Evolutionary conservation across 441 rosid genomes (phyloP).

Genomic region (Euphorbia celastroides): DNA sequence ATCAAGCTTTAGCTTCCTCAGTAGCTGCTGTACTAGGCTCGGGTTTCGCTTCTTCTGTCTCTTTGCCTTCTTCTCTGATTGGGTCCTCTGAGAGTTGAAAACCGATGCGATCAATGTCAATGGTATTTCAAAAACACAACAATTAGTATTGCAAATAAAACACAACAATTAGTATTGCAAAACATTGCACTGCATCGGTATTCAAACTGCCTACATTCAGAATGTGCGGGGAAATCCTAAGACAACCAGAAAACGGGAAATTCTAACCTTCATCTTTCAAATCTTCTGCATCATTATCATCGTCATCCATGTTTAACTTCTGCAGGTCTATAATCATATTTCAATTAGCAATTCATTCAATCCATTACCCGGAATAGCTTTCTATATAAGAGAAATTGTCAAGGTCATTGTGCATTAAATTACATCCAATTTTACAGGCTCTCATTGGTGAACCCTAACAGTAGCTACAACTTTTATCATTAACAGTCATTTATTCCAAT

Average conservation of each 20-base stretch:
- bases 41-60: no score
- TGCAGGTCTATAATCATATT: slow-evolving; percentile 6
- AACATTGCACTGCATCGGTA: no score
- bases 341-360: not conserved
- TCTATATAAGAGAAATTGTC: no score
- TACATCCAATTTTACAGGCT: no score
- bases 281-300: slow-evolving; percentile 4
- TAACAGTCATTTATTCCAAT: no score
- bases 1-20: slow-evolving; percentile 8
- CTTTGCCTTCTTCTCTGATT: not conserved
- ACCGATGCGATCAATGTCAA: not conserved
- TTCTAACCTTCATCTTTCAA: not conserved
- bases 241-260: no score
- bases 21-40: not conserved
- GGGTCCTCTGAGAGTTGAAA: not conserved
- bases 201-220: no score
- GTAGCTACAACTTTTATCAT: no score
- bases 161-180: no score
- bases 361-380: no score
- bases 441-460: no score
- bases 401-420: no score
- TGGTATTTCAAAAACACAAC: not conserved
- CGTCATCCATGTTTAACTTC: slow-evolving; percentile 19
- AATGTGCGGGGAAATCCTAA: not conserved
- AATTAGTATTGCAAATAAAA: not conserved